phyloP scores from a whole-genome alignment of 805 yeast species.

The Teunomyces aglyptinius region DNA sequence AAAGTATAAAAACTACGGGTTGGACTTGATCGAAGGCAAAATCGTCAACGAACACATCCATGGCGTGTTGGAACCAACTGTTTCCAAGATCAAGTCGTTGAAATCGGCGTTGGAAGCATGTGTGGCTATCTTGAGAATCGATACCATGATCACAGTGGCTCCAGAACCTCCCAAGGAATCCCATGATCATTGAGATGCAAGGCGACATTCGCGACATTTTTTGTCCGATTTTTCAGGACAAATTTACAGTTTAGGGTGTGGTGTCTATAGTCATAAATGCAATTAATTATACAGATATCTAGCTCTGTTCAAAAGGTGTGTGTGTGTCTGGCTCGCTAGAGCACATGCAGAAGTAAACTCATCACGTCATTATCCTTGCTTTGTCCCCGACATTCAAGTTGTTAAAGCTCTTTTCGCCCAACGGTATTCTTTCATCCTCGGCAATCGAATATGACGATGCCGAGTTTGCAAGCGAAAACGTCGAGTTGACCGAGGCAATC shows the following conservation, averaged over 20 bases:
- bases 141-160: conserved; percentile 95
- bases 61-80: conserved; percentile 95
- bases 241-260: background rate
- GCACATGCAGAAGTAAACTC: conserved; percentile 1
- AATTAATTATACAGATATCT: background rate
- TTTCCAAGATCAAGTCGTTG: conserved; percentile 87
- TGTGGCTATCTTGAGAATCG: conserved; percentile 94
- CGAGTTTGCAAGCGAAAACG: conserved; percentile 16
- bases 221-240: background rate
- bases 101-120: conserved; percentile 98
- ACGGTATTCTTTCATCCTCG: conserved; percentile 9
- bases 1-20: conserved; percentile 86
- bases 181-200: conserved; percentile 61
- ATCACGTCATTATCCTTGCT: conserved; percentile 1
- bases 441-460: conserved; percentile 15
- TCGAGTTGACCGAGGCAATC: conserved; percentile 16
- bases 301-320: background rate
- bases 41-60: conserved; percentile 77
- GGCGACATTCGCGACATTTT: too few relatives aligned
- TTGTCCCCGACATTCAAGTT: conserved; percentile 5
- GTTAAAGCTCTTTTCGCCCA: conserved; percentile 9
- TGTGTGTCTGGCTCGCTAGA: too few relatives aligned
- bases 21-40: conserved; percentile 88
- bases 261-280: background rate
- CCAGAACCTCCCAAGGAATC: conserved; percentile 93